Base-by-base conservation (phyloP, 306 rosid genomes). In the Aeschynomene evenia region DNA sequence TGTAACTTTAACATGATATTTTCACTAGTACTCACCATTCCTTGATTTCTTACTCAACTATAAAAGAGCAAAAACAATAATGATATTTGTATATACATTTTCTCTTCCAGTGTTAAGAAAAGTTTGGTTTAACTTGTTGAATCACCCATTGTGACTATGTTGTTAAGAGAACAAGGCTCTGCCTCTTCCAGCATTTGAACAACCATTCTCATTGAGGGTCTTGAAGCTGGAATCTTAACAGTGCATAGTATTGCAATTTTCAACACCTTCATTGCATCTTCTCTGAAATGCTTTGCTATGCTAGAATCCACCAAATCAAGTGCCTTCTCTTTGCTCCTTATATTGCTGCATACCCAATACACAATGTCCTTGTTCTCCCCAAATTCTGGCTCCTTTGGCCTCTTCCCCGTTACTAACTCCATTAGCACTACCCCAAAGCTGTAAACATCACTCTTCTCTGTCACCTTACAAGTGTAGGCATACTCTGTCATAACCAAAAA, bases 181-280 rank as follows among this genome's bases (percentile, higher is more conserved):
- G 86, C 87, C 58, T 89, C 90, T 80, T 92, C 96, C 33, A 92
- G 83, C 98, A 92, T 85, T 50, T 92, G 95, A 72, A 92, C 96
- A 31, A 89, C 86, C 84, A 59, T 83, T 82, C 98, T 89, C 92
- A 87, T 92, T 55, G 96, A 89, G 0, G 98, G 98, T 70, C 98
- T 92, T 37, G 87, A 75, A 33, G 82, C 58, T 21, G 96, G 96
- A 45, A 73, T 49, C 50, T 77, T 80, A 0, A 68, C 70, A 0
- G 95, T 87, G 85, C 98, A 92, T 10, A 73, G 77, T 13, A 72
- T 61, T 33, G 98, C 96, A 0, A 92, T 89, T 62, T 73, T 80
- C 79, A 92, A 45, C 52, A 89, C 86, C 66, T 84, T 86, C 60
- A 83, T 23, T 8, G 89, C 96, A 69, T 86, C 91, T 75, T 85